Base-by-base conservation (phyloP, 495 filamentous ascomycete genomes). In the Penicillium crystallinum region DNA sequence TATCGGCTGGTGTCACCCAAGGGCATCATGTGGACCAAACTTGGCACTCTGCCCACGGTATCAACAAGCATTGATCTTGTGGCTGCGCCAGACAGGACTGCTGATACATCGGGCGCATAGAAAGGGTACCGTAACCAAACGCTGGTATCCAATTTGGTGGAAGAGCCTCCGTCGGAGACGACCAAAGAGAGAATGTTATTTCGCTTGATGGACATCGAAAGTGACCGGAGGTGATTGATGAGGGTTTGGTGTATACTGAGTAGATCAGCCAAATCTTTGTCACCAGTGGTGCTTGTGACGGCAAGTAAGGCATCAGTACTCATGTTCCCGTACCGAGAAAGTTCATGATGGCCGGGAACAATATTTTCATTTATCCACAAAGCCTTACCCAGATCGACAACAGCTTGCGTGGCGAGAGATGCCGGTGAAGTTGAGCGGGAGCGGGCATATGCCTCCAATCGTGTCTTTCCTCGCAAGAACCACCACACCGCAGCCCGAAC, bases 171-270 rank as follows among this genome's bases (percentile, higher is more conserved):
- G 6, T 62, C 57, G 1, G 65, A 44, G 19, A 58, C 21, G 41
- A 73, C 62, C 1, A 83, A 77, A 3, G 87, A 79, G 52, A 96
- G 70, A 42, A 89, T 83, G 33, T 83, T 80, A 59, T 92, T 91
- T 35, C 86, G 76, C 64, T 85, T 87, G 81, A 95, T 95, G 1
- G 88, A 93, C 57, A 86, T 77, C 3, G 86, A 75, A 40, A 96
- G 62, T 29, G 88, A 88, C 22, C 81, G 82, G 52, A 96, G 60
- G 62, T 81, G 85, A 18, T 81, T 79, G 31, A 77, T 52, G 4
- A 89, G 69, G 2, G 62, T 65, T 46, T 86, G 74, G 54, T 84
- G 77, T 4, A 79, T 66, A 48, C 72, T 73, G 29, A 80, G 63
- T n/a, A 79, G 53, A 21, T 77, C 75, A 11, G 69, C 74, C 55